Base-by-base conservation (phyloP, 208 protist species). In the Crithidia acanthocephali region DNA sequence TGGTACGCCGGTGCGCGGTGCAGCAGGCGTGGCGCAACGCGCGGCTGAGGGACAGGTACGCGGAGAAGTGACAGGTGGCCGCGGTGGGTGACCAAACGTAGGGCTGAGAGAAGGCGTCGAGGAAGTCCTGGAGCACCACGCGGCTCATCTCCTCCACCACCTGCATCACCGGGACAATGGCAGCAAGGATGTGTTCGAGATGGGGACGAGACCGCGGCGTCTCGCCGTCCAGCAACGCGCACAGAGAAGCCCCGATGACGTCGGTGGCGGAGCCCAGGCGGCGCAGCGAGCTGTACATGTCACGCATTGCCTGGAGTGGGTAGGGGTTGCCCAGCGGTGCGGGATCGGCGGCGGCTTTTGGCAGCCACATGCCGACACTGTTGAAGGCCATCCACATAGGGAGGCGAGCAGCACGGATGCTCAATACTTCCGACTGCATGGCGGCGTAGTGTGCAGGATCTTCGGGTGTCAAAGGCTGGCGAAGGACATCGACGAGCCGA, bases 201-300 rank as follows among this genome's bases (percentile, higher is more conserved):
- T 58, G 32, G n/a, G 56, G 40, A 18, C 44, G 45, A 0, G 3
- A 37, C 25, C 32, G 30, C n/a, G 53, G 50, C 5, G 9, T 25
- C 2, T 33, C 51, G 22, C 60, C 37, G 1, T 28, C n/a, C 22
- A 61, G 2, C 16, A 86, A 63, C 20, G 28, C 37, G 22, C 45
- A 33, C 0, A 89, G 44, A 6, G 73, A 66, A 9, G 68, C 20
- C 16, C 60, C 44, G 23, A 90, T 72, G 37, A 90, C 74, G 44
- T 90, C 81, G 33, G 82, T 80, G 20, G 81, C 83, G 3, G 85
- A 80, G 45, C 68, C 73, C 2, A 90, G 64, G 23, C 81, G 85
- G 23, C 79, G 81, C 59, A 90, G 67, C n/a, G 84, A 85, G 58
- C 81, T 85, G 62, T 72, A 74, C 51, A 87, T 74, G 61, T 81